Conservation (phyloP, 1,139 yeast species). For the Dujonia santamariae region DNA sequence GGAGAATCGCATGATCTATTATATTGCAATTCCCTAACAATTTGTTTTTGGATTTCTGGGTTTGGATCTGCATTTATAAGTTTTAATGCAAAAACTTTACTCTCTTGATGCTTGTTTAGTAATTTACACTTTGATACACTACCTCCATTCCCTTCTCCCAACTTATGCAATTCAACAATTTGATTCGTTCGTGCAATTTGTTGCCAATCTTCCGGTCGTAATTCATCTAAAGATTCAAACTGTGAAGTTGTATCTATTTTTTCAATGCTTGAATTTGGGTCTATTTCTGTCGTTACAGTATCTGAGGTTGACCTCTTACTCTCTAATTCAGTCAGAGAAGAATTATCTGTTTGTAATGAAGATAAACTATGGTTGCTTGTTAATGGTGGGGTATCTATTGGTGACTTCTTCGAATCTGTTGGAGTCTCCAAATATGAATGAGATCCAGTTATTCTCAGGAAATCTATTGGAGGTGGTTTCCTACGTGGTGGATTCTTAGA, state of each 20-base stretch:
- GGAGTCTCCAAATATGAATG: conserved; percentile 15
- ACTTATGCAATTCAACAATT: conserved; percentile 58
- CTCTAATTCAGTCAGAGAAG: too few species aligned
- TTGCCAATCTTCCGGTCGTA: conserved; percentile 81
- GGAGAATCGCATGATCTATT: conserved; percentile 80
- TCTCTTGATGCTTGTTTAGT: conserved; percentile 29
- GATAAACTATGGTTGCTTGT: conserved; percentile 3
- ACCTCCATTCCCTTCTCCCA: conserved; percentile 97
- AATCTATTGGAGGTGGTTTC: conserved; percentile 46
- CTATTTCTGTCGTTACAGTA: too few species aligned
- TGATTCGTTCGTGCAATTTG: conserved; percentile 53
- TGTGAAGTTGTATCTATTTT: not conserved
- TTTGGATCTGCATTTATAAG: conserved; percentile 73
- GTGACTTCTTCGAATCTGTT: conserved; percentile 1
- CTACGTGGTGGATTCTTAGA: conserved; percentile 24
- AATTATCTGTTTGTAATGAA: conserved; percentile 1
- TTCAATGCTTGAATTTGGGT: too few species aligned
- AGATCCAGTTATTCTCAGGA: conserved; percentile 32
- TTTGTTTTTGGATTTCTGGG: conserved; percentile 81
- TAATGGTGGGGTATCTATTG: conserved; percentile 3
- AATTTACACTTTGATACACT: conserved; percentile 76
- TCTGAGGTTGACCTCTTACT: too few species aligned
- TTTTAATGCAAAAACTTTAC: conserved; percentile 79
- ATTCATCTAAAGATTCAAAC: conserved; percentile 41
- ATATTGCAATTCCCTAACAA: conserved; percentile 83